Base-by-base conservation (phyloP, 768 basidiomycete species). In the Tricholoma hemisulphureum region DNA sequence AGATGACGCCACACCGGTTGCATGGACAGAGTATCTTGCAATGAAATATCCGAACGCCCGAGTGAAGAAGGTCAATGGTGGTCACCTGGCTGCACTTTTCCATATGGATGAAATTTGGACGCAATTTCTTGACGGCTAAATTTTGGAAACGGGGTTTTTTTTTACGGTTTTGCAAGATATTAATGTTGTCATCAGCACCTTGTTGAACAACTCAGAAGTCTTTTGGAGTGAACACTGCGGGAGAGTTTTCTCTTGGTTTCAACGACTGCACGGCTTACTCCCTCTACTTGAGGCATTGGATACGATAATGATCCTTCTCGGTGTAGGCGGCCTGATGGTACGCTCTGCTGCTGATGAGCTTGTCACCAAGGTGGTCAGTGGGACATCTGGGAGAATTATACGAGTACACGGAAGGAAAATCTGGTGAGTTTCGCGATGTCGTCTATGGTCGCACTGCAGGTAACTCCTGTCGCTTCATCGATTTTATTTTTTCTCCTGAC, bases 161-260 rank as follows among this genome's bases (percentile, higher is more conserved):
- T n/a, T n/a, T n/a, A n/a, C n/a, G n/a, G n/a, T n/a, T n/a, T n/a
- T n/a, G n/a, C n/a, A n/a, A n/a, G n/a, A n/a, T n/a, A n/a, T n/a
- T n/a, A n/a, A n/a, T n/a, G n/a, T n/a, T n/a, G n/a, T n/a, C n/a
- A n/a, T n/a, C n/a, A n/a, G n/a, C n/a, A n/a, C 76, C 11, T 65
- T 71, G 46, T 77, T 83, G 55, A 88, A 88, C 39, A 73, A 78
- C 75, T 67, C 76, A 63, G 55, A 23, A 6, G 2, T 23, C 13
- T 29, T 91, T 92, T 63, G 93, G 93, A 10, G 71, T 93, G 35
- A 84, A 84, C 13, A 66, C 87, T 24, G 85, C 84, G 0, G 93
- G 91, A 41, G 93, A 95, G 71, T 93, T 87, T 71, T 83, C 87
- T 52, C 78, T 78, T 2, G 87, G 84, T 9, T 79, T 77, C 63